Conservation (phyloP, 768 basidiomycete genomes). For the Amanita pallidorosea region DNA sequence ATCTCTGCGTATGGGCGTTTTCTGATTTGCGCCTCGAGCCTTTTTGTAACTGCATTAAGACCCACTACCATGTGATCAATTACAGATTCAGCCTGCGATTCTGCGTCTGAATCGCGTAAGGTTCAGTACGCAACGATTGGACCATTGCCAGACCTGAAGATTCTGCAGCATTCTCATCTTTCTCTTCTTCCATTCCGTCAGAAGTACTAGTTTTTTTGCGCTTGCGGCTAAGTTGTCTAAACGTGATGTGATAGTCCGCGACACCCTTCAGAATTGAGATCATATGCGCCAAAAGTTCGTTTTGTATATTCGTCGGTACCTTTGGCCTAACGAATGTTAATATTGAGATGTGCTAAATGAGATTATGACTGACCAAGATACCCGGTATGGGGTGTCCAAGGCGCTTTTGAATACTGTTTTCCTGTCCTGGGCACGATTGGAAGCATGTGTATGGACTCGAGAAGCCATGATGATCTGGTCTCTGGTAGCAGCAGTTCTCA, state of each 20-base stretch:
- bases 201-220: slow-evolving; percentile 21
- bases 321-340: slow-evolving; percentile 38
- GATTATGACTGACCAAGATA: slow-evolving; percentile 44
- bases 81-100: slow-evolving; percentile 22
- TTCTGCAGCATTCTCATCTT: slow-evolving; percentile 1
- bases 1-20: slow-evolving; percentile 18
- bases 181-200: slow-evolving; percentile 11
- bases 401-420: slow-evolving; percentile 62
- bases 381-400: slow-evolving; percentile 60
- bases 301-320: slow-evolving; percentile 54
- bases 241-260: slow-evolving; percentile 28
- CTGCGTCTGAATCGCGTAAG: neutral
- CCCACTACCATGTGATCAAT: slow-evolving; percentile 46
- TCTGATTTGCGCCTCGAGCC: slow-evolving; percentile 49
- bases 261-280: slow-evolving; percentile 40
- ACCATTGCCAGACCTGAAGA: neutral
- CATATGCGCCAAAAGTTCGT: slow-evolving; percentile 39
- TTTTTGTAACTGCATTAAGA: slow-evolving; percentile 74
- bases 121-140: too few relatives aligned
- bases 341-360: slow-evolving; percentile 6
- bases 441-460: slow-evolving; percentile 42
- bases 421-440: slow-evolving; percentile 58
- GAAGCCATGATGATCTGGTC: slow-evolving; percentile 23
- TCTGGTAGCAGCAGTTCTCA: neutral
- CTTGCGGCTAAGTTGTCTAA: slow-evolving; percentile 22